phyloP scores from a whole-genome alignment of 306 rosid species.

The Cicer arietinum region DNA sequence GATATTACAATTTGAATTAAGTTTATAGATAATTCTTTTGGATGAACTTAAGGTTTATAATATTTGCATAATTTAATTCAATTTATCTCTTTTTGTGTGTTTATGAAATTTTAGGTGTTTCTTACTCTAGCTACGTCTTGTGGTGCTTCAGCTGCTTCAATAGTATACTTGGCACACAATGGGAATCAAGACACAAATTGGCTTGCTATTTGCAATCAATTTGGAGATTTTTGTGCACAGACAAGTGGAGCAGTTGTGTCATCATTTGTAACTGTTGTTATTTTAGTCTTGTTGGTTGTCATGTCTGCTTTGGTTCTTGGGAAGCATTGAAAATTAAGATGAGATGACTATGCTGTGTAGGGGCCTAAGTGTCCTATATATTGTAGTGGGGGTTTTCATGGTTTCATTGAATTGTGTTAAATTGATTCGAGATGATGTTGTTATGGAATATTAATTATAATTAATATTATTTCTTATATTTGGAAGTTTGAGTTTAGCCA shows the following conservation, averaged over 20 bases:
- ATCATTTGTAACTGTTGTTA: constrained; percentile 55
- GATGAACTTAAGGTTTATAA: no score
- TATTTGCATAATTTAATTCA: not conserved
- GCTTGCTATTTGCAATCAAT: constrained; percentile 87
- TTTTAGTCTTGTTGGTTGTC: constrained; percentile 56
- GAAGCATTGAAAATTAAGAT: constrained; percentile 41
- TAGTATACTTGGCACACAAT: constrained; percentile 85
- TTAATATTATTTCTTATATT: not conserved
- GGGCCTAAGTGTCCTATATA: constrained; percentile 13
- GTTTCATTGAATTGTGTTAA: constrained; percentile 28
- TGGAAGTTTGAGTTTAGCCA: not conserved
- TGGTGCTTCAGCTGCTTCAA: constrained; percentile 74
- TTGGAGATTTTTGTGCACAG: constrained; percentile 66
- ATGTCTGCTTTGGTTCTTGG: constrained; percentile 72
- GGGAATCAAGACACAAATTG: constrained; percentile 79
- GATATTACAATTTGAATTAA: not conserved
- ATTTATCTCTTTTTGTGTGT: not conserved
- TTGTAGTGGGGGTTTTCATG: constrained; percentile 6
- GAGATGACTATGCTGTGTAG: not conserved
- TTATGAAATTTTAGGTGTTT: constrained; percentile 60
- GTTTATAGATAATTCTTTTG: not conserved
- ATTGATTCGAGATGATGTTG: constrained; percentile 32
- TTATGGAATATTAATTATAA: constrained; percentile 26
- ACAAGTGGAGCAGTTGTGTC: constrained; percentile 80
- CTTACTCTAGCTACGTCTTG: constrained; percentile 70